Evolutionary conservation across 1,284 basidiomycete genomes (phyloP).

Genomic region (Ganoderma boninense): DNA sequence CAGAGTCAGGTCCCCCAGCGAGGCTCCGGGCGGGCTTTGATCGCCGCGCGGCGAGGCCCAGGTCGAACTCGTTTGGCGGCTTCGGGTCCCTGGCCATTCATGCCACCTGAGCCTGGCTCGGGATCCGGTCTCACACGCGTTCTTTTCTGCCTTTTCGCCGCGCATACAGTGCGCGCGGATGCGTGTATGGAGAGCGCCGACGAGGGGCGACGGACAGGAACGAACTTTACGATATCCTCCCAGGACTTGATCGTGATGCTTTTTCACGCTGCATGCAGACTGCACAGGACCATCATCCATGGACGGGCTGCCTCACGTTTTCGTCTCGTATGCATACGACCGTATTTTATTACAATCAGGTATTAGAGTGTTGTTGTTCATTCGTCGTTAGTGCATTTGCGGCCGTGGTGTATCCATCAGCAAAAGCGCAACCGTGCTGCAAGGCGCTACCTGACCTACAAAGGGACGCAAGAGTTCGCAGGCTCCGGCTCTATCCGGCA

Average conservation of each 20-base stretch:
- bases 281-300: no score
- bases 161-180: not conserved
- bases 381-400: not conserved
- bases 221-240: not conserved
- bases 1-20: not conserved
- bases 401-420: not conserved
- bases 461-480: no score
- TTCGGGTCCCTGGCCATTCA: slow-evolving; percentile 10
- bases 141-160: not conserved
- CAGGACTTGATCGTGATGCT: not conserved
- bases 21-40: slow-evolving; percentile 12
- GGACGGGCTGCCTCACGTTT: not conserved
- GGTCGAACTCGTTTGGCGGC: slow-evolving; percentile 21
- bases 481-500: no score
- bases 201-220: not conserved
- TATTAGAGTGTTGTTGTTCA: not conserved
- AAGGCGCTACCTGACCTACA: no score
- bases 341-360: not conserved
- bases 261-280: not conserved
- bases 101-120: not conserved
- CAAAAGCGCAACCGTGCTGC: no score
- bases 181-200: not conserved
- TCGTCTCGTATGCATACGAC: not conserved
- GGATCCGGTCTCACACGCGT: not conserved
- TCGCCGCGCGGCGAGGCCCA: slow-evolving; percentile 15